A percentile compares a stretch with the other conserved stretches of the same genome.
phyloP scores from a whole-genome alignment of 805 yeast genomes.

The Debaryomyces castellii region DNA sequence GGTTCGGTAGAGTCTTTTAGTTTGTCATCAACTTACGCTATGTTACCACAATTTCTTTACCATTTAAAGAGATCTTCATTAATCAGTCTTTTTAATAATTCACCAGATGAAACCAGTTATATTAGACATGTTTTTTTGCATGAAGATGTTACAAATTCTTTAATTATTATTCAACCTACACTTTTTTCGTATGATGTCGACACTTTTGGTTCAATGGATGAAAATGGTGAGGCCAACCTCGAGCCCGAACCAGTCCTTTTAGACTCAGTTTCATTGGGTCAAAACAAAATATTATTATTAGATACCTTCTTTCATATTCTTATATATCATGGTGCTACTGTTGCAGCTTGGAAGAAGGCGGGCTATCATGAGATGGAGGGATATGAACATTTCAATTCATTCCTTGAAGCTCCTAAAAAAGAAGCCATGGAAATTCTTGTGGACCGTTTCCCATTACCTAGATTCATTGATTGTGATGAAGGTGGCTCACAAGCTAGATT shows the following conservation, averaged over 20 bases:
- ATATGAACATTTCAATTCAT: conserved; percentile 57
- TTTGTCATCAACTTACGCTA: conserved; percentile 47
- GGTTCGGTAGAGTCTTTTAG: conserved; percentile 50
- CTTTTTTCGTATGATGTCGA: conserved; percentile 56
- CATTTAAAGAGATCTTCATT: conserved; percentile 67
- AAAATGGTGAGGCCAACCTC: conserved; percentile 24
- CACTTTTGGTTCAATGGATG: conserved; percentile 35
- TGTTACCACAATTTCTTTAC: conserved; percentile 67
- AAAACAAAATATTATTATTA: conserved; percentile 54
- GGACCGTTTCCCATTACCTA: conserved; percentile 70
- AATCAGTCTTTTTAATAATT: conserved; percentile 63
- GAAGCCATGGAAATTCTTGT: conserved; percentile 65
- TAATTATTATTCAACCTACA: conserved; percentile 71
- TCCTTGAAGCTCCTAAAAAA: conserved; percentile 58
- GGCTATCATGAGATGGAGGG: conserved; percentile 64
- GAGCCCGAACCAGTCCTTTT: conserved; percentile 65
- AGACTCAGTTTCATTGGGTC: conserved; percentile 62
- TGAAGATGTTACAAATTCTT: conserved; percentile 59
- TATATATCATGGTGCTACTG: conserved; percentile 63
- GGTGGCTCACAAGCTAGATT: conserved; percentile 78
- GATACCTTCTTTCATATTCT: conserved; percentile 72
- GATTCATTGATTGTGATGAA: conserved; percentile 72
- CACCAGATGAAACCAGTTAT: conserved; percentile 72
- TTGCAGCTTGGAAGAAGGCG: conserved; percentile 66
- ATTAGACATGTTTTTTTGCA: conserved; percentile 60